phyloP scores from a whole-genome alignment of 2,329 filamentous ascomycete genomes.

The Colletotrichum karsti region DNA sequence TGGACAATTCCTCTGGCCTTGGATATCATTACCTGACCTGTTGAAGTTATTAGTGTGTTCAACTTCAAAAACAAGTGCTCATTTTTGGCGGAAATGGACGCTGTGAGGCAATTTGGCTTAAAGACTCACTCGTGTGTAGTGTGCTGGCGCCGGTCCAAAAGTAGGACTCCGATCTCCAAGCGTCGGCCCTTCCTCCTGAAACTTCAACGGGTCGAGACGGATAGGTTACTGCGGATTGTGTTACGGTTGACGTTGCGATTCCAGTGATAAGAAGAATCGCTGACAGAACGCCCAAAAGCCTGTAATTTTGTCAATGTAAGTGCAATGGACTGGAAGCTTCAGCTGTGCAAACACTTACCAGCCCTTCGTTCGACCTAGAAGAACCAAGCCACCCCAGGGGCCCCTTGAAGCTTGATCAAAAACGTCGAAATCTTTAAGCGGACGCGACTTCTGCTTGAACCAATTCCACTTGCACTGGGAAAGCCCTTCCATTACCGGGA shows the following conservation, averaged over 20 bases:
- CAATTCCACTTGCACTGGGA: constrained; percentile 32
- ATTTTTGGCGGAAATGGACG: too few relatives aligned
- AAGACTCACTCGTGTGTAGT: too few relatives aligned
- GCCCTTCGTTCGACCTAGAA: background rate
- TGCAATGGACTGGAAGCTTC: too few relatives aligned
- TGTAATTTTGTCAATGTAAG: too few relatives aligned
- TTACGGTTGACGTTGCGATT: constrained; percentile 24
- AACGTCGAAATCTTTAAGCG: constrained; percentile 20
- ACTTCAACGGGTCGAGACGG: too few relatives aligned
- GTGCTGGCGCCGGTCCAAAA: too few relatives aligned
- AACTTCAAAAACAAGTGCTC: background rate
- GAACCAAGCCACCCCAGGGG: constrained; percentile 25
- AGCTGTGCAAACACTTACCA: background rate
- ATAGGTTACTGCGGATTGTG: constrained; percentile 24
- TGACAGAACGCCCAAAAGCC: background rate
- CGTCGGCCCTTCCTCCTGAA: background rate
- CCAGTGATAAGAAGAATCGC: constrained; percentile 16
- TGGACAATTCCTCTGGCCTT: background rate
- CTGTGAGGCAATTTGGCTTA: too few relatives aligned
- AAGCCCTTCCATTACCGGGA: constrained; percentile 35
- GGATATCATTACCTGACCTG: too few relatives aligned
- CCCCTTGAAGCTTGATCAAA: constrained; percentile 30
- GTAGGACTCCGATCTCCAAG: background rate
- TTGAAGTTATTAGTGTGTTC: too few relatives aligned
- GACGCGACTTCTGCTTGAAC: constrained; percentile 9